Evolutionary conservation across 2,329 filamentous ascomycete species (phyloP), one percentile per base, ranked within the genome.

Genomic region (Fusarium lateritium): DNA sequence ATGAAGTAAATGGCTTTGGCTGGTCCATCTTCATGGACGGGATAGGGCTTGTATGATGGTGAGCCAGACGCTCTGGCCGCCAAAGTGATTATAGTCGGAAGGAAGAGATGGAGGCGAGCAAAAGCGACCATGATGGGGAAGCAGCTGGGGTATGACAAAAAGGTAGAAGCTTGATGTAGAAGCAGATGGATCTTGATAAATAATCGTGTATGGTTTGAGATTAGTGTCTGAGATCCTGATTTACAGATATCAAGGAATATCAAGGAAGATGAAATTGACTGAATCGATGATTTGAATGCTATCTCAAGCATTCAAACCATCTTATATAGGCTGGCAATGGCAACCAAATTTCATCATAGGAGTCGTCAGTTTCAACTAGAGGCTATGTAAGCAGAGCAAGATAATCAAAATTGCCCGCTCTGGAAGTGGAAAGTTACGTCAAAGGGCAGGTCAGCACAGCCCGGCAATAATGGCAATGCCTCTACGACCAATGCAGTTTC

Each of bases 1-100:
- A 88, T 76, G 55, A 89, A 76, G 75, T 90, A 90, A 19, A 89
- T 72, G 0, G 86, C 86, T 72, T 84, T 85, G 17, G 31, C 46
- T n/a, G 10, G 43, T 11, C 44, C 28, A 1, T 45, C 13, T 57
- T 49, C 52, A 54, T 65, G 3, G 36, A 28, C 7, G 52, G 39
- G 7, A 19, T n/a, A 24, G 4, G 39, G 31, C 17, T 49, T 56
- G 19, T 45, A 52, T 10, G 63, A 26, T 15, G 65, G 49, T 57
- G 43, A 2, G 49, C 22, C 19, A 63, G 40, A 36, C n/a, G 14
- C 34, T n/a, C 6, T 40, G 15, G 50, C 54, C 53, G 14, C 17
- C 21, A 33, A 36, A 17, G 34, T 10, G 54, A 11, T 2, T 45
- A 57, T 26, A 36, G 47, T 7, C 17, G 34, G 28, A 31, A 31